phyloP scores from a whole-genome alignment of 768 basidiomycete genomes.

The Crucibulum laeve region DNA sequence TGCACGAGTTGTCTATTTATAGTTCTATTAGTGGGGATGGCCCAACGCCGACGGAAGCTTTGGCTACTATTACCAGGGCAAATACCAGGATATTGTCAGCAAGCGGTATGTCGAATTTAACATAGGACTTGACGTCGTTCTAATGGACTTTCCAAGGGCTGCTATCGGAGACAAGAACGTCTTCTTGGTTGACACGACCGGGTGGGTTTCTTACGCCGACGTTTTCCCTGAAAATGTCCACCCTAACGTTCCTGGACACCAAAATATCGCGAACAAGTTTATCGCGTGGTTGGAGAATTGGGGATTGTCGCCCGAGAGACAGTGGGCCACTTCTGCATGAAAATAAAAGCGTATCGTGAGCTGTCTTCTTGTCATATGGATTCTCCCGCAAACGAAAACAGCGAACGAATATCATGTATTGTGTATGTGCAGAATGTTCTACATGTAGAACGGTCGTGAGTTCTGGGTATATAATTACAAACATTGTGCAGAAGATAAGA shows the following conservation, averaged over 20 bases:
- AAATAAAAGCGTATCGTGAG: not conserved
- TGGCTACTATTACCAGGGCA: constrained; percentile 41
- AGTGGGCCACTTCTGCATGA: not conserved
- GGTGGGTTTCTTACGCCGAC: constrained; percentile 48
- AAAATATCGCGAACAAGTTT: constrained; percentile 43
- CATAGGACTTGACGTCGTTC: not conserved
- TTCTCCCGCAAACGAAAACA: too few relatives aligned
- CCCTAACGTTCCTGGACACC: constrained; percentile 42
- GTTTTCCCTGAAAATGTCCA: constrained; percentile 48
- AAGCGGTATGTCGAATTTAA: constrained; percentile 19
- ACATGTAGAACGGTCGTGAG: not conserved
- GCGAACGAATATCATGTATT: not conserved
- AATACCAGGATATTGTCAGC: constrained; percentile 42
- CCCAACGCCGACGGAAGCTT: constrained; percentile 42
- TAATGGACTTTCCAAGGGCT: constrained; percentile 19
- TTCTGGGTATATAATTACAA: not conserved
- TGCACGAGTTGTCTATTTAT: too few relatives aligned
- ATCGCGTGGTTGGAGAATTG: constrained; percentile 40
- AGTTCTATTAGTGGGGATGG: constrained; percentile 45
- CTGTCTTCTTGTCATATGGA: too few relatives aligned
- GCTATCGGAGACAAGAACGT: constrained; percentile 40
- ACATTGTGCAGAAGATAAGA: too few relatives aligned
- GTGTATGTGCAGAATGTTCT: not conserved
- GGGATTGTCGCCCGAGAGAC: constrained; percentile 25
- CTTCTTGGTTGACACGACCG: constrained; percentile 52